Evolutionary conservation across 2,329 filamentous ascomycete genomes (phyloP), one percentile per base, ranked within the genome.

Genomic region (Colletotrichum lini): DNA sequence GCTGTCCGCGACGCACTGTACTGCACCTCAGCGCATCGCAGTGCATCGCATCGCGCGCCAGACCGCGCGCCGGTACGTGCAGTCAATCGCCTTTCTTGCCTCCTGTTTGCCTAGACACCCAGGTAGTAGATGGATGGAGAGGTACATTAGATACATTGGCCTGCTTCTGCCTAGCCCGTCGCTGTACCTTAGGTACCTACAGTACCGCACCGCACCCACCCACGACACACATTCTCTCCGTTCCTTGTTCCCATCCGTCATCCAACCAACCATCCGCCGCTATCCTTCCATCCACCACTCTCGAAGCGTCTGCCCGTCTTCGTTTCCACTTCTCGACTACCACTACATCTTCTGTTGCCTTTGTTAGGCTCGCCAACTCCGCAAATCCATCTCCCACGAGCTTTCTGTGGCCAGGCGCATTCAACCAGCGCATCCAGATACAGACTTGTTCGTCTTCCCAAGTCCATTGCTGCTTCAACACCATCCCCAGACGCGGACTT

Each of bases 51-150:
- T 66, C 61, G 47, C 58, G 21, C 50, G 45, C 60, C 58, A 71
- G 58, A 62, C 68, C 65, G 52, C 68, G 21, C 23, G 45, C 26
- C 52, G 68, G 68, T 58, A 71, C 68, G 67, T 70, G 67, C 67
- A 57, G 65, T 44, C 65, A 50, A 26, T 64, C 15, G n/a, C 59
- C 45, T 42, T 59, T 56, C 53, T 56, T 21, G 16, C 53, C 53
- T 42, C 38, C 35, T n/a, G 4, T 35, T 35, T 35, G 30, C 30
- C 30, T 35, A 30, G 26, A 30, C 26, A 30, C 26, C 26, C 5
- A 30, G 26, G 26, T 30, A 30, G 26, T 30, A 6, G 26, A 6
- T 30, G 26, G 35, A 38, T 52, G 16, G n/a, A 21, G 21, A 65
- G 42, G 35, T 68, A 56, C 65, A 26, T 45, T n/a, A 26, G 30